Evolutionary conservation across 495 filamentous ascomycete genomes (phyloP).

Genomic region (Xylaria curta): DNA sequence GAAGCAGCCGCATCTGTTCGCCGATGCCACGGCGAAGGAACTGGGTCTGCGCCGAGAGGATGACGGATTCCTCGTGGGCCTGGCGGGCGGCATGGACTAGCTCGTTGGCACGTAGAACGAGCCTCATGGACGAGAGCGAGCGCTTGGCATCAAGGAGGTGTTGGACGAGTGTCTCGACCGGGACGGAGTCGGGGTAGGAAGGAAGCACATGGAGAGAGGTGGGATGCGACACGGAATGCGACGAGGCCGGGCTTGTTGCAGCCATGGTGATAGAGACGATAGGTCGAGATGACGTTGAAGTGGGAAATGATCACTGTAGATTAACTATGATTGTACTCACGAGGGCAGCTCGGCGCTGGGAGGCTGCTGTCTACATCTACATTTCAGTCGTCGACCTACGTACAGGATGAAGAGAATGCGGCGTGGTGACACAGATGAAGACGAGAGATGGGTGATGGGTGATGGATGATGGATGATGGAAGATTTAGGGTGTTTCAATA

Average conservation of each 20-base stretch:
- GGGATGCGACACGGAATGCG: constrained; percentile 33
- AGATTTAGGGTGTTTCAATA: neutral
- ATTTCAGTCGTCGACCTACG: constrained; percentile 17
- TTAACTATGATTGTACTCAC: constrained; percentile 22
- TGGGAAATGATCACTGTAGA: neutral
- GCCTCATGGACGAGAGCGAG: constrained; percentile 82
- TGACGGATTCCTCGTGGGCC: constrained; percentile 79
- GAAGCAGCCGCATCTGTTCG: constrained; percentile 73
- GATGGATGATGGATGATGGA: neutral
- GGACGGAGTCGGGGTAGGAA: constrained; percentile 39
- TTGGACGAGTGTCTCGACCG: constrained; percentile 75
- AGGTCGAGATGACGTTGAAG: neutral
- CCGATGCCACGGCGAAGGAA: constrained; percentile 77
- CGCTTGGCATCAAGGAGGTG: constrained; percentile 90
- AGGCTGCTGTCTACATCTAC: constrained; percentile 24
- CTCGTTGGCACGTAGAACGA: constrained; percentile 87
- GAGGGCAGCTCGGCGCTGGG: constrained; percentile 25
- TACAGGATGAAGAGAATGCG: neutral
- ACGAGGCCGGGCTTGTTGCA: constrained; percentile 34
- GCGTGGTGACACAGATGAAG: neutral
- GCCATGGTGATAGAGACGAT: constrained; percentile 33
- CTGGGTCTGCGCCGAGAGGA: constrained; percentile 75
- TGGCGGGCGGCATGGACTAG: constrained; percentile 78
- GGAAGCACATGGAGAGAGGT: constrained; percentile 30
- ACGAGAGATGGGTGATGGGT: neutral